Evolutionary conservation across 2,329 filamentous ascomycete genomes (phyloP), one percentile per base, ranked within the genome.

Genomic region (Talaromyces verruculosus): DNA sequence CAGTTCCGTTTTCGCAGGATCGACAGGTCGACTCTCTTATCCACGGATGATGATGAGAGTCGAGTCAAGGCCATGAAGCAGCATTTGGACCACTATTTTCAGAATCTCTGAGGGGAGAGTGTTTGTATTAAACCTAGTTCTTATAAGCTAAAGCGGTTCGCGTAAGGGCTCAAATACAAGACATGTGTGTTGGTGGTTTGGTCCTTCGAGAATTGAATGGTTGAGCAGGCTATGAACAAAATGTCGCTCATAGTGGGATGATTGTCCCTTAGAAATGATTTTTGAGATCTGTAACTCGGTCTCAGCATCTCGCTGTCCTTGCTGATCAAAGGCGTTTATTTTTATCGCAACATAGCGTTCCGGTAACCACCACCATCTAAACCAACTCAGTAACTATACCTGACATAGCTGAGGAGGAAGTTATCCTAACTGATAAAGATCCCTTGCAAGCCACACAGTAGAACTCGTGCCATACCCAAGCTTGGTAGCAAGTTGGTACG

Each of bases 41-140:
- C n/a, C n/a, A n/a, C n/a, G n/a, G n/a, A n/a, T n/a, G n/a, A n/a
- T n/a, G n/a, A n/a, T n/a, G n/a, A n/a, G n/a, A n/a, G n/a, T n/a
- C n/a, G n/a, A n/a, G n/a, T 84, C 79, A 35, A 84, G 68, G 0
- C 78, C 81, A 6, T 79, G 68, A 61, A 84, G 81, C 1, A 84
- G 13, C 51, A 55, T 55, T 19, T 55, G 51, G n/a, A 33, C 28
- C 28, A 55, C 25, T 17, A 55, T 25, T 55, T 55, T 55, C 10
- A 55, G 25, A 33, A 55, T 15, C 28, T 17, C 37, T 17, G 37
- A 4, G 37, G 37, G 37, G 6, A 55, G 15, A n/a, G 22, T 55
- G 6, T 45, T 11, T 60, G 4, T 41, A 3, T 74, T 72, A 2
- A 83, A 78, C 30, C 51, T 33, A 8, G 25, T 35, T 55, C 8